Evolutionary conservation across 257 asterid genomes (phyloP), one percentile per base, ranked within the genome.

Genomic region (Solanum arcanum): DNA sequence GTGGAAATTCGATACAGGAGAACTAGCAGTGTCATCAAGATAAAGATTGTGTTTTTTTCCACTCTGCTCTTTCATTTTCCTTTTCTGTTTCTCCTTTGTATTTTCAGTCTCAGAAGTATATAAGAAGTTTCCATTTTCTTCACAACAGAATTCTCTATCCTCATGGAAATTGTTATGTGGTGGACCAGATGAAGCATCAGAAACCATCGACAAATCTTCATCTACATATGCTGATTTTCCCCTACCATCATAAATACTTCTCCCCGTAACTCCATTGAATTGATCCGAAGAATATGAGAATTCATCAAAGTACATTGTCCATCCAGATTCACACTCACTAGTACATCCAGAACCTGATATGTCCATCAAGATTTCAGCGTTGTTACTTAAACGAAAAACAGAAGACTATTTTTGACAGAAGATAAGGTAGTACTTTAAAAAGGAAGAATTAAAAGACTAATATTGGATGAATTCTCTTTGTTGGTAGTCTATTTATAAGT

Each of bases 131-230:
- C 64, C 84, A 77, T 77, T 77, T 80, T 80, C 85, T 29, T 80
- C 76, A 80, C 59, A 88, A 23, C 42, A 83, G 23, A 75, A 83
- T 74, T 89, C 84, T 66, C 82, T 88, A 78, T 88, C 87, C 20
- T 89, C 92, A 37, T 87, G 90, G 76, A 88, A 72, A 81, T 89
- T 39, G 44, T 39, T 39, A 74, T 74, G 93, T 15, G 98, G 98
- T 76, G 98, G 99, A 25, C 95, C 98, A 1, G 99, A 96, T 8
- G 99, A 95, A 4, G 99, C 99, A 90, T 95, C 98, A 3, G 99
- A 95, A 82, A 96, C 93, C 99, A 96, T 96, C 6, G 99, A 96
- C 89, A 91, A 89, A 86, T 90, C 93, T 47, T 89, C 92, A 49
- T 90, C 90, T 12, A 41, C 66, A 88, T 87, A 86, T 83, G 85